Base-by-base conservation (phyloP, 108 stramenopile genomes). In the Aureococcus anophagefferens region DNA sequence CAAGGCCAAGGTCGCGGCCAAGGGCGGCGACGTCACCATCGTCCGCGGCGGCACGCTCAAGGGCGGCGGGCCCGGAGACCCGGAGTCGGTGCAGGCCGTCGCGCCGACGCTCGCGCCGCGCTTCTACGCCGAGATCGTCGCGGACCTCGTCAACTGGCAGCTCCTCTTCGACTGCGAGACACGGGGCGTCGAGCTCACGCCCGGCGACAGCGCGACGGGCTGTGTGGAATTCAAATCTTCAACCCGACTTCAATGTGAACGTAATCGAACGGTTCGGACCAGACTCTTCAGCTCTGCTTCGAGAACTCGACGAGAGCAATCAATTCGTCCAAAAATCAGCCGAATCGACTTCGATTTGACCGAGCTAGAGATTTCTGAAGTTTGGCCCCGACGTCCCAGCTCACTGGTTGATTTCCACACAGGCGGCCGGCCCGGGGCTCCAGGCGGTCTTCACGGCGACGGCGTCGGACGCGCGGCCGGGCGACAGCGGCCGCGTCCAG, bases 81-180 rank as follows among this genome's bases (percentile, higher is more conserved):
- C 15, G 30, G 18, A 14, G 7, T 4, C 4, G 4, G 32, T 62
- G 78, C 82, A 15, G 46, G 77, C 28, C 76, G 83, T 37, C 78
- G 40, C 13, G 5, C 77, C 66, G 68, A 40, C 17, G 44, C 33
- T 35, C 21, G 4, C 51, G 7, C 0, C 4, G 51, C 17, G 25
- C 21, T 28, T 59, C 51, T 59, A 59, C 25, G 51, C 4, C 25
- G 25, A 64, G 33, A 5, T 82, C 44, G 65, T 79, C 76, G 65
- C 45, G 46, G 81, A 82, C 46, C 76, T 82, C 11, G 63, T 82
- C 30, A 82, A 68, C 18, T 82, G 77, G 74, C 81, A 82, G 66
- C 37, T 82, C 18, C 46, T 82, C 16, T 79, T 78, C 65, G 81
- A 82, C 66, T 82, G 81, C 34, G 76, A 79, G 35, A 63, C 67